Evolutionary conservation across 805 yeast species (phyloP).

Genomic region (Ogataea nonfermentans): DNA sequence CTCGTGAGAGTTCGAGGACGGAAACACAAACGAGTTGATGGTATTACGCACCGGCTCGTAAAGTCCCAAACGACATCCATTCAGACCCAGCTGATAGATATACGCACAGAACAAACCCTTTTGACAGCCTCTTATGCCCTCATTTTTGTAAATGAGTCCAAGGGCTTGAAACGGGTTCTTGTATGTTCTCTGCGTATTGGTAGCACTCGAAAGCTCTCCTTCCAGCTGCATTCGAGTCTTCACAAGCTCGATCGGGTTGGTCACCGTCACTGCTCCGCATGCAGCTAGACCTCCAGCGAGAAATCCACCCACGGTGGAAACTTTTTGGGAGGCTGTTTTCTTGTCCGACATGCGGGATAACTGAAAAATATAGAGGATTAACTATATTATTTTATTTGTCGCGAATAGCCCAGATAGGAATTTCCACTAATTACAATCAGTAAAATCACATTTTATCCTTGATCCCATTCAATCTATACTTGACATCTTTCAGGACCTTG

Average conservation of each 20-base stretch:
- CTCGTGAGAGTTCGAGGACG: slow-evolving; percentile 47
- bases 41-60: slow-evolving; percentile 81
- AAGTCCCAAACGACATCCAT: slow-evolving; percentile 92
- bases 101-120: slow-evolving; percentile 90
- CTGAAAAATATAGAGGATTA: not conserved
- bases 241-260: slow-evolving; percentile 93
- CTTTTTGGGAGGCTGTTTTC: slow-evolving; percentile 53
- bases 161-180: slow-evolving; percentile 86
- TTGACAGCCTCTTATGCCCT: slow-evolving; percentile 86
- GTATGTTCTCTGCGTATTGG: slow-evolving; percentile 53
- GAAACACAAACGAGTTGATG: slow-evolving; percentile 54
- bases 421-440: not conserved
- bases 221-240: slow-evolving; percentile 96
- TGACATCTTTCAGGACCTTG: slow-evolving; percentile 77
- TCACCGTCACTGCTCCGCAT: slow-evolving; percentile 95
- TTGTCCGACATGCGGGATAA: slow-evolving; percentile 19
- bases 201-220: slow-evolving; percentile 73
- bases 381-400: not conserved
- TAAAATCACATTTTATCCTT: slow-evolving; percentile 28
- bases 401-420: not conserved
- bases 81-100: slow-evolving; percentile 83
- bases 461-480: slow-evolving; percentile 48
- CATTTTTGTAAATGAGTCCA: slow-evolving; percentile 65
- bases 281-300: slow-evolving; percentile 93
- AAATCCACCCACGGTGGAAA: slow-evolving; percentile 74